These are phyloP conservation scores for Colletotrichum sidae DNA, from an alignment of 2,329 filamentous ascomycete species.

Conservation along the genomic window DNA sequence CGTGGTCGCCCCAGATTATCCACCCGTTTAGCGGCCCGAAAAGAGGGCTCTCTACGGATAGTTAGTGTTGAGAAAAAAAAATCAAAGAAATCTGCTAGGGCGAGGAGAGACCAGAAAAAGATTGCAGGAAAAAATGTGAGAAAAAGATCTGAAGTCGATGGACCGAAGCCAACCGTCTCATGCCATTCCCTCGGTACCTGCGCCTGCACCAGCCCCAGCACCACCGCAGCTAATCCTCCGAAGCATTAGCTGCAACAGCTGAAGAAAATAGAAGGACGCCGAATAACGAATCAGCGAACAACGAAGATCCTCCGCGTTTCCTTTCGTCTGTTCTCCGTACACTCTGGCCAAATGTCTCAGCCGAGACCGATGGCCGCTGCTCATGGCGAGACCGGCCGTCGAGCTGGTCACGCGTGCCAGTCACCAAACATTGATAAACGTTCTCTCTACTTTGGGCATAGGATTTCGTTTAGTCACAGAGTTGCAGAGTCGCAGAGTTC, in stretches of 20 bases:
- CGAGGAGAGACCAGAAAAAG: neutral
- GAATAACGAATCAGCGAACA: neutral
- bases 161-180: conserved; percentile 31
- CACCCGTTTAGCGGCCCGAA: conserved; percentile 7
- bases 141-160: neutral
- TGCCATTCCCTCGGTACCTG: conserved; percentile 16
- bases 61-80: too few relatives aligned
- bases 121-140: neutral
- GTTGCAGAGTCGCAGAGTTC: neutral
- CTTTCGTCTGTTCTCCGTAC: neutral
- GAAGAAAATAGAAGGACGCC: neutral
- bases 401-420: neutral
- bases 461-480: neutral
- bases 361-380: neutral
- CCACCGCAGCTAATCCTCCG: neutral
- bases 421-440: neutral
- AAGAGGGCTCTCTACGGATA: neutral
- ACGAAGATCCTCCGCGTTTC: neutral
- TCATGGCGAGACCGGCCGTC: neutral
- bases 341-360: neutral
- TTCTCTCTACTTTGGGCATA: too few relatives aligned
- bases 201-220: neutral
- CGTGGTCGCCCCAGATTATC: conserved; percentile 35
- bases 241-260: conserved; percentile 1
- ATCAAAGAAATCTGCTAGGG: neutral